These are phyloP conservation scores for Phaffomyces thermotolerans DNA, from an alignment of 805 yeast species.

Conservation along the genomic window DNA sequence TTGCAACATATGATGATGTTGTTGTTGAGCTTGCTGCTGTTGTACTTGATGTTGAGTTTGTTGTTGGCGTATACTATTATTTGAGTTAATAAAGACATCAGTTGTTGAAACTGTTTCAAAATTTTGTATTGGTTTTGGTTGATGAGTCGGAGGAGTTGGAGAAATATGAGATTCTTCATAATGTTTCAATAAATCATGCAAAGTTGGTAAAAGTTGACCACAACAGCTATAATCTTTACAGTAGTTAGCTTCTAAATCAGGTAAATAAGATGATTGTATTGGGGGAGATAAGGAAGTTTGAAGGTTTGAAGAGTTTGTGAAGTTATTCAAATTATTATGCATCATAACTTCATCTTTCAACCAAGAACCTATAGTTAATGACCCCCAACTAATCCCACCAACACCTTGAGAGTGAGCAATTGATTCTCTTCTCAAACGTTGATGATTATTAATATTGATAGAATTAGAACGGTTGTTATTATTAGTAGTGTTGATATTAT, in stretches of 20 bases:
- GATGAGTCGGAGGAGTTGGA: constrained; percentile 43
- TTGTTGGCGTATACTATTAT: constrained; percentile 7
- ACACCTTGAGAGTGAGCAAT: constrained; percentile 95
- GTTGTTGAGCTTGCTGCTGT: constrained; percentile 34
- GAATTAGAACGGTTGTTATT: constrained; percentile 14
- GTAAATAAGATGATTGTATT: constrained; percentile 70
- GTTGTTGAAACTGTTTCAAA: constrained; percentile 90
- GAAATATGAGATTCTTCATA: constrained; percentile 93
- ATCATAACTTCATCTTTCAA: constrained; percentile 85
- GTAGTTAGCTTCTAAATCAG: constrained; percentile 90
- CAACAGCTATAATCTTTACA: constrained; percentile 97
- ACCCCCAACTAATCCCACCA: constrained; percentile 98
- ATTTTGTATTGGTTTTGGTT: constrained; percentile 47
- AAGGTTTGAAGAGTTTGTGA: constrained; percentile 13
- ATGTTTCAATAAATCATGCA: constrained; percentile 89
- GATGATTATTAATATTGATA: constrained; percentile 27
- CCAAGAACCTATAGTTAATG: constrained; percentile 93
- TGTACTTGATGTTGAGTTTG: constrained; percentile 31
- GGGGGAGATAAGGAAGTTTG: constrained; percentile 44
- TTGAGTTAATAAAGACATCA: constrained; percentile 68
- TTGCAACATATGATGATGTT: constrained; percentile 1
- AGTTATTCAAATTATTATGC: constrained; percentile 23
- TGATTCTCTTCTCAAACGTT: constrained; percentile 70
- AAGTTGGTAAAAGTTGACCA: constrained; percentile 84
- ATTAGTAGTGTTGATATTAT: neutral